A percentile compares a stretch with the other conserved stretches of the same genome.
phyloP scores from a whole-genome alignment of 345 rosid species.

The Pistacia vera region DNA sequence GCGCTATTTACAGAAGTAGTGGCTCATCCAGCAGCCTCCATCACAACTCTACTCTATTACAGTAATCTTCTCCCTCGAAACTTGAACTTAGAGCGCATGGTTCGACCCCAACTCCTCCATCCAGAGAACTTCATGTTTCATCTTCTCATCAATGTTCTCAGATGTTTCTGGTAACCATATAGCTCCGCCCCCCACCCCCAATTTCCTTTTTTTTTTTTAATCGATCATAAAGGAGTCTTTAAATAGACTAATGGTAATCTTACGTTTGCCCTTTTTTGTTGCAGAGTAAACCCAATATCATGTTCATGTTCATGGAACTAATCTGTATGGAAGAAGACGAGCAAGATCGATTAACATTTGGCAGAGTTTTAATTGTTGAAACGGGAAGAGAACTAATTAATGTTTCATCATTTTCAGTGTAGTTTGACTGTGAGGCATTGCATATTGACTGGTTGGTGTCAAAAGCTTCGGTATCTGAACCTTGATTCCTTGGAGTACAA shows the following conservation, averaged over 20 bases:
- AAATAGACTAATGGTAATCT: neutral
- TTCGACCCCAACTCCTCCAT: conserved; percentile 36
- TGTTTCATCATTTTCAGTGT: too few relatives aligned
- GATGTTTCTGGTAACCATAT: conserved; percentile 44
- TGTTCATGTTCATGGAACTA: neutral
- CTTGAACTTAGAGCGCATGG: conserved; percentile 35
- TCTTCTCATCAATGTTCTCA: conserved; percentile 34
- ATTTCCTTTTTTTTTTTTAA: too few relatives aligned
- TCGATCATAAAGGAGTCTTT: too few relatives aligned
- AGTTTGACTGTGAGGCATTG: too few relatives aligned
- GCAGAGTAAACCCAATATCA: neutral
- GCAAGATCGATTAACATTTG: too few relatives aligned
- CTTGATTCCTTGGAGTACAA: too few relatives aligned
- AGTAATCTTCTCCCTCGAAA: conserved; percentile 47
- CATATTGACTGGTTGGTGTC: too few relatives aligned
- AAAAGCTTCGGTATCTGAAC: too few relatives aligned
- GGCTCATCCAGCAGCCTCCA: conserved; percentile 29
- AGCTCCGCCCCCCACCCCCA: too few relatives aligned
- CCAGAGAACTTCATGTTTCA: conserved; percentile 36
- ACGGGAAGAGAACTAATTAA: too few relatives aligned
- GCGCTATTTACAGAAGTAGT: conserved; percentile 25
- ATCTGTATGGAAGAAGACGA: too few relatives aligned
- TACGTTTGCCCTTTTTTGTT: neutral
- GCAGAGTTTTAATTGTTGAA: too few relatives aligned
- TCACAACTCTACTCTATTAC: conserved; percentile 35